phyloP scores from a whole-genome alignment of 768 basidiomycete genomes.

The Lactarius vividus region DNA sequence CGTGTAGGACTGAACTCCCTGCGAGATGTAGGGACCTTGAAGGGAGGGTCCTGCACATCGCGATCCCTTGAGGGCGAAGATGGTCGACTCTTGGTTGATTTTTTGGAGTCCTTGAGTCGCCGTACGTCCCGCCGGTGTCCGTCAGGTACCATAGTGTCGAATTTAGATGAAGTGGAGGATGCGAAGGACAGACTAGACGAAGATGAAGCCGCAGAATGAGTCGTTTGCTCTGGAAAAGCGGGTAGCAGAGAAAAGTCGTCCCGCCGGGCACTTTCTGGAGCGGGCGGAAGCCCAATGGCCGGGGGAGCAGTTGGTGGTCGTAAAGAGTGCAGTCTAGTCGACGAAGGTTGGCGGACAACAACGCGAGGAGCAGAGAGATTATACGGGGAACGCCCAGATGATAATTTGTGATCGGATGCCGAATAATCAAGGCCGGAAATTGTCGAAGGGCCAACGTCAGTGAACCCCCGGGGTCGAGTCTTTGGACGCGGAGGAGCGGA shows the following conservation, averaged over 20 bases:
- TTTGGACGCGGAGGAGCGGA: background rate
- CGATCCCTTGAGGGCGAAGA: constrained; percentile 14
- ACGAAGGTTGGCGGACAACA: constrained; percentile 26
- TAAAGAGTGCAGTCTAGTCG: constrained; percentile 15
- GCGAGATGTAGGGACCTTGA: constrained; percentile 2
- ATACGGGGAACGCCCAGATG: constrained; percentile 5
- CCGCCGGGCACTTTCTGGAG: constrained; percentile 15
- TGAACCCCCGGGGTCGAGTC: constrained; percentile 24
- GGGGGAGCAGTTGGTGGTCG: constrained; percentile 19
- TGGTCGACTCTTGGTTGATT: constrained; percentile 14
- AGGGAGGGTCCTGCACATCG: constrained; percentile 3
- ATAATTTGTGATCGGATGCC: constrained; percentile 3
- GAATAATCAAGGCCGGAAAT: constrained; percentile 1
- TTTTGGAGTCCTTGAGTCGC: constrained; percentile 21
- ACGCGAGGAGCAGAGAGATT: constrained; percentile 18
- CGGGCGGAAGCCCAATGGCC: constrained; percentile 16
- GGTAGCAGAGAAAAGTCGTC: constrained; percentile 16
- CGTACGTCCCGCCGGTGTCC: constrained; percentile 3
- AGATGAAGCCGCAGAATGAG: constrained; percentile 22
- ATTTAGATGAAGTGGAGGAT: constrained; percentile 21
- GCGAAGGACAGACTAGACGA: constrained; percentile 28
- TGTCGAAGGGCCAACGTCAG: constrained; percentile 16
- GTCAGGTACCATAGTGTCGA: constrained; percentile 11
- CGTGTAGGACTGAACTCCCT: constrained; percentile 27
- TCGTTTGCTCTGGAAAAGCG: constrained; percentile 13